phyloP scores from a whole-genome alignment of 768 basidiomycete species.

The Suillus weaverae region DNA sequence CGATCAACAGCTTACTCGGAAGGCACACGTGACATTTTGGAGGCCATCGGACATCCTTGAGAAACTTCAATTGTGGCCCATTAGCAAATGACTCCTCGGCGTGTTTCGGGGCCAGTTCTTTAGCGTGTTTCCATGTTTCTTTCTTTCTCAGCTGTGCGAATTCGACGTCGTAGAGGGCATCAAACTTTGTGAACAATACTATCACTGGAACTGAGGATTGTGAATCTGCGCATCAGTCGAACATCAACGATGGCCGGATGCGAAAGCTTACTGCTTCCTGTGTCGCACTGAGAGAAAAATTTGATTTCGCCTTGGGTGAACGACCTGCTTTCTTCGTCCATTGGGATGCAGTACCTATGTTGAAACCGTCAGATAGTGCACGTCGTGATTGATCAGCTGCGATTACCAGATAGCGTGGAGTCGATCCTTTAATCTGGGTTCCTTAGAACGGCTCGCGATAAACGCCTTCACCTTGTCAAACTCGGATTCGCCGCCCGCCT shows the following conservation, averaged over 20 bases:
- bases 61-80: too few relatives aligned
- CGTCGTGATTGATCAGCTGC: background rate
- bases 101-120: constrained; percentile 11
- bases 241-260: background rate
- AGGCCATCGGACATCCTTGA: too few relatives aligned
- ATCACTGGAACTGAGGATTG: constrained; percentile 36
- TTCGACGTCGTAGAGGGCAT: constrained; percentile 26
- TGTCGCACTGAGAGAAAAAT: background rate
- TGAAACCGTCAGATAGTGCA: background rate
- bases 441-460: too few relatives aligned
- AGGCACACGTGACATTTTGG: too few relatives aligned
- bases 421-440: constrained; percentile 4
- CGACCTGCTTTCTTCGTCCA: constrained; percentile 25
- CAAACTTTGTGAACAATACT: constrained; percentile 40
- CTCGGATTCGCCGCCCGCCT: too few relatives aligned
- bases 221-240: background rate
- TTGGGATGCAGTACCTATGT: constrained; percentile 38
- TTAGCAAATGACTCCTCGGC: too few relatives aligned
- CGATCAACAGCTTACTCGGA: too few relatives aligned
- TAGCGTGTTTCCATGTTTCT: constrained; percentile 13
- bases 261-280: constrained; percentile 9
- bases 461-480: too few relatives aligned
- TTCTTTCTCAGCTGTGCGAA: constrained; percentile 15
- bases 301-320: constrained; percentile 28
- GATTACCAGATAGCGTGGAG: constrained; percentile 42